A percentile compares a stretch with the other conserved stretches of the same genome.
Conservation (phyloP, 768 basidiomycete genomes). For the Austroboletus festivus region DNA sequence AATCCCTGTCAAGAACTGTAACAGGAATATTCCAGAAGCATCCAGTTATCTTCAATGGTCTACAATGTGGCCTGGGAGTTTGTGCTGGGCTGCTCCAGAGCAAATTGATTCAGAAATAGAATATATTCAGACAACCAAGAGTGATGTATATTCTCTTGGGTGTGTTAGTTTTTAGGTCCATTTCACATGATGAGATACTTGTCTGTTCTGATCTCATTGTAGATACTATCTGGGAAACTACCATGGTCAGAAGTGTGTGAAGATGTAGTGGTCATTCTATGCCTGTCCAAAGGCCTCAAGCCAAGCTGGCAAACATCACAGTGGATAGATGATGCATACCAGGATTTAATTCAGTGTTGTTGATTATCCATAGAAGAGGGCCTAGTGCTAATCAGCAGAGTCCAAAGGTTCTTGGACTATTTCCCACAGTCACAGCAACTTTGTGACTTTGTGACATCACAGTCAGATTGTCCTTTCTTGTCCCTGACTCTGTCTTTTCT, state of each 20-base stretch:
- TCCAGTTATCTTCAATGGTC: conserved; percentile 2
- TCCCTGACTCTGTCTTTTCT: no score
- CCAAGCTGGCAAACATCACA: neutral
- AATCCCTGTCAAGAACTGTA: no score
- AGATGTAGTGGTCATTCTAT: conserved; percentile 5
- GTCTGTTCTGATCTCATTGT: neutral
- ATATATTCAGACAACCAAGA: conserved; percentile 2
- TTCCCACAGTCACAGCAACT: neutral
- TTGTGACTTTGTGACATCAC: neutral
- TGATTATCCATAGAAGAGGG: neutral
- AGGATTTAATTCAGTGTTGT: conserved; percentile 6
- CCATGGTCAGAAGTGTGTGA: neutral
- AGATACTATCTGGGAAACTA: neutral
- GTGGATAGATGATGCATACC: neutral
- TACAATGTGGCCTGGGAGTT: conserved; percentile 34
- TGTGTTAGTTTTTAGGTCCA: conserved; percentile 31
- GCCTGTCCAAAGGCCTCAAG: neutral
- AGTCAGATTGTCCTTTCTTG: no score
- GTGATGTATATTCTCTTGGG: conserved; percentile 15
- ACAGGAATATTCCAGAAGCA: conserved; percentile 2
- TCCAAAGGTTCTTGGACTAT: neutral
- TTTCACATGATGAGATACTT: conserved; percentile 31
- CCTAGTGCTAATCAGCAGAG: neutral
- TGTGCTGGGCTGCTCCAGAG: conserved; percentile 42
- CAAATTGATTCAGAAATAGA: neutral